Base-by-base conservation (phyloP, 2,329 filamentous ascomycete genomes). In the Fonsecaea erecta region DNA sequence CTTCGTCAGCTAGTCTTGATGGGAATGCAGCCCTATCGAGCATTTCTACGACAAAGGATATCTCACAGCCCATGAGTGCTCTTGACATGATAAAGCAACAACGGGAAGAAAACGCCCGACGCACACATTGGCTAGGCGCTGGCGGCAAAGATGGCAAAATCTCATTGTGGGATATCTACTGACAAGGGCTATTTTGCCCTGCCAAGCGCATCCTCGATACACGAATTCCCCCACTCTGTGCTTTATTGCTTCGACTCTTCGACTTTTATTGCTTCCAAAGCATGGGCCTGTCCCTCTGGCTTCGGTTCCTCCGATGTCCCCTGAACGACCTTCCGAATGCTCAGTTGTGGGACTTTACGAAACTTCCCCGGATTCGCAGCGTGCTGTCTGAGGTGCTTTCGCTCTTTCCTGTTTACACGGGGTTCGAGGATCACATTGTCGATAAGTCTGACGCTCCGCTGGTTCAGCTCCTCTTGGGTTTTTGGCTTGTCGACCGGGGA, bases 101-200 rank as follows among this genome's bases (percentile, higher is more conserved):
- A 69, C 82, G 91, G 62, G 81, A 87, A 24, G 80, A 80, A 37
- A 88, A 87, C 71, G 88, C 90, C 11, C 88, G 85, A 73, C 82
- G 81, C 57, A 90, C 89, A 26, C 94, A 98, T 77, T 98, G 94
- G 93, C 77, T 98, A 58, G 95, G 90, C 18, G 92, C 88, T 0
- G 95, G 95, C 1, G 90, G 91, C 62, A 99, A 98, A 76, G 95
- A 98, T 79, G 95, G 94, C 18, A 97, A 96, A 76, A 87, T 98
- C 68, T 96, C 92, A 74, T 80, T 99, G 71, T 99, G 95, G 95
- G 92, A 97, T 79, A 88, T 98, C 64, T 99, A 95, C 76, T 93
- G 73, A 80, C 18, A 26, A 16, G 11, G 21, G 18, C n/a, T n/a
- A n/a, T 24, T 48, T 24, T 48, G 9, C 43, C 1, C 37, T 48